Evolutionary conservation across 495 filamentous ascomycete genomes (phyloP), one percentile per base, ranked within the genome.

Genomic region (Aeminium ludgeri): DNA sequence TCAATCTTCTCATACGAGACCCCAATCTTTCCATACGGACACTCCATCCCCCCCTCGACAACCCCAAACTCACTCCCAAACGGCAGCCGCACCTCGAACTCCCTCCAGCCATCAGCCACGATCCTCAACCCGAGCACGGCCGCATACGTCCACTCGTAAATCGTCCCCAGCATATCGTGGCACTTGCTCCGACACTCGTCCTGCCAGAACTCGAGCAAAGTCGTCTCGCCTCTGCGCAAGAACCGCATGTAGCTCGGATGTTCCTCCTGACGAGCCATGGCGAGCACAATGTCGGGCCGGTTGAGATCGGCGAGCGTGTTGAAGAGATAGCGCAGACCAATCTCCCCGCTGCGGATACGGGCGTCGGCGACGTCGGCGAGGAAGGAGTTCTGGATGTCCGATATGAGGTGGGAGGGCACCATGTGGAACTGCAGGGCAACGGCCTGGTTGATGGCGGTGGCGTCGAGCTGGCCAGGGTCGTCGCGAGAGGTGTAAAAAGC

Each of bases 401-500:
- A 12, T 6, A 19, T 19, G 39, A 32, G 39, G 25, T 31, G 16
- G 13, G 25, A 10, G 3, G 39, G 39, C 25, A 41, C 39, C 25
- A 41, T 31, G 39, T 25, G 16, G 23, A 41, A 41, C 32, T 41
- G 39, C 6, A 41, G 39, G 13, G 39, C 39, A 11, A 41, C 28
- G 27, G 39, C 39, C 32, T 41, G 39, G 39, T n/a, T 31, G 39
- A 41, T 41, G 39, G 39, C 39, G 27, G 19, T 18, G 19, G 10
- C 12, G 27, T 40, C 38, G 10, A 13, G 25, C 15, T 43, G 20
- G 29, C 11, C 7, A 20, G 6, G 17, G 16, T 34, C 31, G 23
- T 43, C 40, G 31, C 35, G 40, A 16, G 40, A 43, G 30, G 32
- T 43, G 30, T 43, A 43, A 27, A 33, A 25, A n/a, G n/a, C n/a